Evolutionary conservation across 371 early-diverging fungal genomes (phyloP).

Genomic region (Chytridiales sp.): DNA sequence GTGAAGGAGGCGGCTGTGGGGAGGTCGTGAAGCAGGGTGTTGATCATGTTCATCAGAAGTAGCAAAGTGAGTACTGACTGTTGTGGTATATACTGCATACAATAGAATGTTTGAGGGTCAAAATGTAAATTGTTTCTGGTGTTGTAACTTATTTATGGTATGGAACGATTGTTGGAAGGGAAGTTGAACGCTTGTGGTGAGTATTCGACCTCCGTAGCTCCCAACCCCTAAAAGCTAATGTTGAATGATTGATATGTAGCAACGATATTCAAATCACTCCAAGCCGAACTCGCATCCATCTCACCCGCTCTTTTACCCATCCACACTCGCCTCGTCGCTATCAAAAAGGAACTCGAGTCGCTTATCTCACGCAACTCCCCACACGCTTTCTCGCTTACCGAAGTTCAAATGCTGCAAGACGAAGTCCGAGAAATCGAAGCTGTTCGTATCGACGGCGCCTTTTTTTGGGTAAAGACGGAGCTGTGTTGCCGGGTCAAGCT

Average conservation of each 20-base stretch:
- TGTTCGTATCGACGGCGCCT: slow-evolving; percentile 39
- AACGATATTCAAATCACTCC: slow-evolving; percentile 12
- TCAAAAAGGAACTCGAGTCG: slow-evolving; percentile 31
- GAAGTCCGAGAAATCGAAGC: slow-evolving; percentile 42
- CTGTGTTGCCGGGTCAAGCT: slow-evolving; percentile 39
- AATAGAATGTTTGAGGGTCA: too few relatives aligned
- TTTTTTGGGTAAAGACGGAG: slow-evolving; percentile 27
- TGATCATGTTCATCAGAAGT: too few relatives aligned
- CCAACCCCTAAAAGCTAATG: too few relatives aligned
- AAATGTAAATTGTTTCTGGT: too few relatives aligned
- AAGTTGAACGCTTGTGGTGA: not conserved
- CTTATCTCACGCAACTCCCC: slow-evolving; percentile 26
- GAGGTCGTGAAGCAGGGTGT: too few relatives aligned
- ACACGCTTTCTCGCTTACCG: slow-evolving; percentile 39
- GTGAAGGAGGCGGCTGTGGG: too few relatives aligned
- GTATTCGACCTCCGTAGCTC: too few relatives aligned
- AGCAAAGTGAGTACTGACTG: too few relatives aligned
- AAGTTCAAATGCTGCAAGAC: slow-evolving; percentile 42
- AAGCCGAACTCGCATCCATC: slow-evolving; percentile 27
- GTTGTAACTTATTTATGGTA: too few relatives aligned
- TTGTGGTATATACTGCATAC: too few relatives aligned
- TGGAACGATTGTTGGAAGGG: not conserved
- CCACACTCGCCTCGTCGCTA: slow-evolving; percentile 33
- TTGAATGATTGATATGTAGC: too few relatives aligned
- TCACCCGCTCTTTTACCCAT: slow-evolving; percentile 35